phyloP scores from a whole-genome alignment of 2,329 filamentous ascomycete genomes.

The Fusarium sp. region DNA sequence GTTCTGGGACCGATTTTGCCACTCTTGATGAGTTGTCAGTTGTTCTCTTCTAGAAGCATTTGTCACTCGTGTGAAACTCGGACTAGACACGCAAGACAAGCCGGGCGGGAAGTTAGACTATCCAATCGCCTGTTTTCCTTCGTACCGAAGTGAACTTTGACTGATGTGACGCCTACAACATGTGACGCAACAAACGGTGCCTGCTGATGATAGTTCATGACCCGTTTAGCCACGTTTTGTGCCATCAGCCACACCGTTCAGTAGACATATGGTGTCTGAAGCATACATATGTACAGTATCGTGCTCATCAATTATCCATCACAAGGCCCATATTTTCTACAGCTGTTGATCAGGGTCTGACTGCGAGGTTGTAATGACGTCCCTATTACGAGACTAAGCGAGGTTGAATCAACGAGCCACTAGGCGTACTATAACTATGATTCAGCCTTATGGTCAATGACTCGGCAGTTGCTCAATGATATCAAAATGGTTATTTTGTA shows the following conservation, averaged over 20 bases:
- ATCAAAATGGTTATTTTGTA: not conserved
- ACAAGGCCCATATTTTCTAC: not conserved
- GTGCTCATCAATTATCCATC: not conserved
- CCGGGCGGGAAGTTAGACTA: constrained; percentile 16
- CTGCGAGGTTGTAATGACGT: not conserved
- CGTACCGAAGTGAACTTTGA: constrained; percentile 1
- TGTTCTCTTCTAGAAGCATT: constrained; percentile 31
- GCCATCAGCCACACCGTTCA: constrained; percentile 14
- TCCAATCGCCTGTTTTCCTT: constrained; percentile 21
- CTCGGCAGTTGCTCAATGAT: not conserved
- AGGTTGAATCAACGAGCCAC: not conserved
- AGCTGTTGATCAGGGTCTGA: not conserved
- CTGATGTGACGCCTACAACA: constrained; percentile 9
- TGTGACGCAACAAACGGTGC: constrained; percentile 30
- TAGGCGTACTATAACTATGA: not conserved
- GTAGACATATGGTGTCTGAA: not conserved
- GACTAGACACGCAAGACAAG: not conserved
- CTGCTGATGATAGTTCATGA: constrained; percentile 36
- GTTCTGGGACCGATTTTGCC: constrained; percentile 19
- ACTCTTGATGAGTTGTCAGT: constrained; percentile 33
- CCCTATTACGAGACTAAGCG: not conserved
- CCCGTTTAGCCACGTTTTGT: constrained; percentile 13
- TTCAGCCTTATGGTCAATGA: not conserved
- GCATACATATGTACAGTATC: not conserved
- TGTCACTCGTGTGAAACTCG: constrained; percentile 21